A percentile compares a stretch with the other conserved stretches of the same genome.
These are phyloP conservation scores for Ophiostoma himal-ulmi DNA, from an alignment of 2,329 filamentous ascomycete genomes.

Conservation along the genomic window DNA sequence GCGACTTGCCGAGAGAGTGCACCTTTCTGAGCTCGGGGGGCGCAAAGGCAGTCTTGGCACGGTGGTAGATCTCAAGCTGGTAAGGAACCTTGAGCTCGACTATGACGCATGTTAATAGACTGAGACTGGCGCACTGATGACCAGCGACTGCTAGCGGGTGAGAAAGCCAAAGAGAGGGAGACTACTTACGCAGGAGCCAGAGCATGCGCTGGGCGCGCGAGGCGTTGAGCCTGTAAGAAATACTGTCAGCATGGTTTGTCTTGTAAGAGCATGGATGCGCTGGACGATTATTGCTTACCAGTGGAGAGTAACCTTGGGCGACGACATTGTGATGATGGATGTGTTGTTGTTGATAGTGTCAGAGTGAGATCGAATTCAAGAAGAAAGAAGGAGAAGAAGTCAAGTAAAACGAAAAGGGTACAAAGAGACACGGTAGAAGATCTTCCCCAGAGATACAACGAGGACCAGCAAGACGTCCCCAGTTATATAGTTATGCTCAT, in stretches of 20 bases:
- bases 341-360: background rate
- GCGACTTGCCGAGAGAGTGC: conserved; percentile 83
- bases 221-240: conserved; percentile 62
- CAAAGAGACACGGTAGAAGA: background rate
- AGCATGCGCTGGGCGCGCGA: conserved; percentile 78
- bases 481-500: background rate
- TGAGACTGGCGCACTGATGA: background rate
- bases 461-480: background rate
- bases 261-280: background rate
- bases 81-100: conserved; percentile 77
- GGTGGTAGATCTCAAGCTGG: conserved; percentile 73
- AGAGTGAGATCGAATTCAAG: background rate
- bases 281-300: conserved; percentile 14
- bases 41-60: conserved; percentile 55
- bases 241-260: background rate
- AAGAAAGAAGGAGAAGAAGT: background rate
- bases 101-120: conserved; percentile 4
- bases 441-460: background rate
- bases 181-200: conserved; percentile 57
- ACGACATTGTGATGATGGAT: background rate
- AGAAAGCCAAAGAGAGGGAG: background rate
- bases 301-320: conserved; percentile 21
- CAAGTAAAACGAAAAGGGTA: background rate
- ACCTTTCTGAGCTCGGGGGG: conserved; percentile 69
- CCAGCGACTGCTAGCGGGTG: background rate